Percentiles rank a stretch among this genome's conserved stretches.
phyloP scores from a whole-genome alignment of 805 yeast genomes.

The Candida chilensis region DNA sequence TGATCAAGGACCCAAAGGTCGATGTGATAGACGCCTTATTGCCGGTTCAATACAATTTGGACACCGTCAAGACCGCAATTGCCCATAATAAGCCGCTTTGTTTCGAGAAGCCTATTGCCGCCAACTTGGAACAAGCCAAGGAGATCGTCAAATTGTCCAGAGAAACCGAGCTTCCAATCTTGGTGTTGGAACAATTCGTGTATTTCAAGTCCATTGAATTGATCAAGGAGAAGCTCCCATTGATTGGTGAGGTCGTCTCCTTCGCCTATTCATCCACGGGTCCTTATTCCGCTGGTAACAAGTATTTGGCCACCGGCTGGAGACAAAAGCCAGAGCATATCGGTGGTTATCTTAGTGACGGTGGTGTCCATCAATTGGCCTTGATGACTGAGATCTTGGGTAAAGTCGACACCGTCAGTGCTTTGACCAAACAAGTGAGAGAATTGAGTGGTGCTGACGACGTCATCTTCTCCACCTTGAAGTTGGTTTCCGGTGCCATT shows the following conservation, averaged over 20 bases:
- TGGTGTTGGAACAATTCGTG: conserved; percentile 82
- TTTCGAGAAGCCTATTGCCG: conserved; percentile 91
- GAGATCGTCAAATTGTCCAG: conserved; percentile 65
- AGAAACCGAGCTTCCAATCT: conserved; percentile 56
- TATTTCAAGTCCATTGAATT: conserved; percentile 51
- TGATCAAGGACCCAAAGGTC: conserved; percentile 55
- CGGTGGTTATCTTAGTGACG: conserved; percentile 90
- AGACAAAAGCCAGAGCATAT: conserved; percentile 84
- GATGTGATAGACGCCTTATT: conserved; percentile 79
- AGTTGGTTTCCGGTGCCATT: conserved; percentile 50
- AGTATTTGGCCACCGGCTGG: conserved; percentile 72
- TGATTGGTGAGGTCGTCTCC: conserved; percentile 66
- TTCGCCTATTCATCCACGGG: conserved; percentile 73
- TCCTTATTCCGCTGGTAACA: conserved; percentile 49
- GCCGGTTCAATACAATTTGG: conserved; percentile 79
- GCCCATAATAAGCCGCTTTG: conserved; percentile 69
- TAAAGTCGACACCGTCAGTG: conserved; percentile 59
- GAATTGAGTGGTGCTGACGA: conserved; percentile 78
- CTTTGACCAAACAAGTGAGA: conserved; percentile 69
- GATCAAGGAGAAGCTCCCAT: conserved; percentile 48
- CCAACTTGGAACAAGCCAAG: conserved; percentile 69
- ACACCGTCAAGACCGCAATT: conserved; percentile 61
- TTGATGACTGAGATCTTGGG: conserved; percentile 79
- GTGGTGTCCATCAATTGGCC: conserved; percentile 95
- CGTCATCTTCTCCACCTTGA: conserved; percentile 61